phyloP scores from a whole-genome alignment of 1,284 basidiomycete species.

The Veloboletus limbatus region DNA sequence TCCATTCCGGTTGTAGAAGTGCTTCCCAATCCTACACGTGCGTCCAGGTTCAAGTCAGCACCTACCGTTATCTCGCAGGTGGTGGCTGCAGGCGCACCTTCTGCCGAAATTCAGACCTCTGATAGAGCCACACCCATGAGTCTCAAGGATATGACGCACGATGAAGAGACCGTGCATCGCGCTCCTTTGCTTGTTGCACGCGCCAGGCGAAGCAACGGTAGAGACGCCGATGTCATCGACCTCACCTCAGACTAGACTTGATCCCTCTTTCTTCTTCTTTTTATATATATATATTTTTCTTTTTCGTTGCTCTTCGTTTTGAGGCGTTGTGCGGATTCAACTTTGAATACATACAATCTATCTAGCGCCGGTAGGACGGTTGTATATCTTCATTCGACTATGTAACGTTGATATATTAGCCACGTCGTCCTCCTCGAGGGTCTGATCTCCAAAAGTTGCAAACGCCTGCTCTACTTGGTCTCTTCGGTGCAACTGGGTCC shows the following conservation, averaged over 20 bases:
- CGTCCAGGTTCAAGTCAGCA: slow-evolving; percentile 25
- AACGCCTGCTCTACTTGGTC: too few species aligned
- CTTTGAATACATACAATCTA: too few species aligned
- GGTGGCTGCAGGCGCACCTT: neutral
- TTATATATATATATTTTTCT: too few species aligned
- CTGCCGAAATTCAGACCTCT: neutral
- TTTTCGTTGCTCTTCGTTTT: too few species aligned
- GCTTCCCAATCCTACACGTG: slow-evolving; percentile 2
- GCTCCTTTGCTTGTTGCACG: slow-evolving; percentile 30
- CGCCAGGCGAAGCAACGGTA: slow-evolving; percentile 10
- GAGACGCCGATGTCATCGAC: slow-evolving; percentile 37
- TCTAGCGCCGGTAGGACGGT: too few species aligned
- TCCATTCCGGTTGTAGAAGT: neutral
- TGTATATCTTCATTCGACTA: too few species aligned
- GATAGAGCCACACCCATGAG: neutral
- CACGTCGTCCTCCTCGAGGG: too few species aligned
- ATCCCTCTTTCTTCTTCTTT: too few species aligned
- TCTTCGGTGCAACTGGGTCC: too few species aligned
- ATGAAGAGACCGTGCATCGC: neutral
- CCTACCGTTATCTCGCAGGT: neutral
- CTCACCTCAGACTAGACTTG: slow-evolving; percentile 34
- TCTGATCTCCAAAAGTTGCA: too few species aligned
- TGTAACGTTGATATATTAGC: too few species aligned
- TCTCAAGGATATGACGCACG: neutral
- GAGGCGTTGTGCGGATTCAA: too few species aligned